Percentiles rank a stretch among this genome's conserved stretches.
Conservation (phyloP, 75 land plant genomes). For the Cryptomeria japonica region DNA sequence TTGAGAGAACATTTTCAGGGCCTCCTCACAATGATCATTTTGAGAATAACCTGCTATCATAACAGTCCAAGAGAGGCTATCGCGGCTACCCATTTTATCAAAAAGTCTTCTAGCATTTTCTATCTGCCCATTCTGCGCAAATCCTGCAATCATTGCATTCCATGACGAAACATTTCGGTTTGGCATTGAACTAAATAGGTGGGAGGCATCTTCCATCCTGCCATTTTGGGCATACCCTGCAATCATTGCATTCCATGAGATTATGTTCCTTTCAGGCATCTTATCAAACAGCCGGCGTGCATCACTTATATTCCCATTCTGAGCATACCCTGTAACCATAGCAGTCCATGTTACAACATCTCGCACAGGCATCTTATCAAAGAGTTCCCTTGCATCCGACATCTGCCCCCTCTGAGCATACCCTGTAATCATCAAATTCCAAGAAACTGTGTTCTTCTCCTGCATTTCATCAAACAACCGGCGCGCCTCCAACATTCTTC, state of each 20-base stretch:
- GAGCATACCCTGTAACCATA: constrained; percentile 21
- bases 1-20: constrained; percentile 23
- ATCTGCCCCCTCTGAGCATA: constrained; percentile 17
- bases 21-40: constrained; percentile 25
- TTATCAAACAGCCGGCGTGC: constrained; percentile 17
- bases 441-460: constrained; percentile 23
- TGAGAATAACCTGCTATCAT: constrained; percentile 42
- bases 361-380: constrained; percentile 15
- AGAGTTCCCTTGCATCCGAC: constrained; percentile 9
- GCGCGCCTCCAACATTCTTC: constrained; percentile 14
- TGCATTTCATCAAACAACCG: constrained; percentile 37
- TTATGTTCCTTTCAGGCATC: constrained; percentile 26
- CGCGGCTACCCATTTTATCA: constrained; percentile 22
- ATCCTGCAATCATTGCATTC: constrained; percentile 27
- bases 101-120: constrained; percentile 39
- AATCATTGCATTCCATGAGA: constrained; percentile 22
- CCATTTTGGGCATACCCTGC: constrained; percentile 15
- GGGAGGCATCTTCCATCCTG: constrained; percentile 5
- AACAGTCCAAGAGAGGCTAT: constrained; percentile 55
- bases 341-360: constrained; percentile 23
- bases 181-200: constrained; percentile 3
- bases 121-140: constrained; percentile 28
- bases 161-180: background rate
- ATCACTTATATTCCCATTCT: constrained; percentile 12
- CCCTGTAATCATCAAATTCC: constrained; percentile 19